Evolutionary conservation across 2,329 filamentous ascomycete species (phyloP).

Genomic region (Pseudocercospora fijiensis): DNA sequence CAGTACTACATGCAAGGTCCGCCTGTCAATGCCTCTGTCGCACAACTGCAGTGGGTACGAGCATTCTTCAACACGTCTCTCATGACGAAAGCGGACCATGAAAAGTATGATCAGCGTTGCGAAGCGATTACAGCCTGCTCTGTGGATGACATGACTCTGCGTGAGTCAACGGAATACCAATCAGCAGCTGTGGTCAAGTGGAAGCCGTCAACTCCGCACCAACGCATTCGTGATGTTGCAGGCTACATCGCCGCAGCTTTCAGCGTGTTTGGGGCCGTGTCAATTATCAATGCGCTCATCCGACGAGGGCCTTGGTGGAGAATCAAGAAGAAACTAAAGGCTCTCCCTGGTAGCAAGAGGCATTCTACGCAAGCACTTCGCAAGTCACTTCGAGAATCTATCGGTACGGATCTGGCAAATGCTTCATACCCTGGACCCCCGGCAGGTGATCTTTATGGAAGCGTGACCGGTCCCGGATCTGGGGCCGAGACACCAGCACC

Average conservation of each 20-base stretch:
- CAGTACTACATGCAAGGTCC: conserved; percentile 48
- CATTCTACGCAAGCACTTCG: conserved; percentile 20
- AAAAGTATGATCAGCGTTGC: conserved; percentile 20
- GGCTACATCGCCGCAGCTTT: conserved; percentile 33
- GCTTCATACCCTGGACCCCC: conserved; percentile 13
- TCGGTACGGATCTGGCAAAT: conserved; percentile 9
- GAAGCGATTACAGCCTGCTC: conserved; percentile 27
- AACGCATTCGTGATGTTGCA: conserved; percentile 26
- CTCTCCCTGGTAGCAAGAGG: conserved; percentile 21
- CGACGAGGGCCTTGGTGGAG: conserved; percentile 32
- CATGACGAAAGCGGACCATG: conserved; percentile 35
- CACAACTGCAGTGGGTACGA: conserved; percentile 49
- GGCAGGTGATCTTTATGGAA: conserved; percentile 2
- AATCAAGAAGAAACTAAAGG: conserved; percentile 24
- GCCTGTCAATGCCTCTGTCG: conserved; percentile 41
- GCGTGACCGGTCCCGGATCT: conserved; percentile 3
- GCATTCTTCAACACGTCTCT: conserved; percentile 53
- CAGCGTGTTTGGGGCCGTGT: conserved; percentile 30
- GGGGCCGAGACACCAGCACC: conserved; percentile 24
- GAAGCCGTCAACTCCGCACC: conserved; percentile 17
- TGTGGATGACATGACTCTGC: conserved; percentile 31
- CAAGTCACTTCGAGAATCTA: conserved; percentile 24
- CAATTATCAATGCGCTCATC: conserved; percentile 33
- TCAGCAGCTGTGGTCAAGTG: conserved; percentile 23
- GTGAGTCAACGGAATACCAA: conserved; percentile 28